Conservation (phyloP, 2,329 filamentous ascomycete genomes). For the Colletotrichum incanum region DNA sequence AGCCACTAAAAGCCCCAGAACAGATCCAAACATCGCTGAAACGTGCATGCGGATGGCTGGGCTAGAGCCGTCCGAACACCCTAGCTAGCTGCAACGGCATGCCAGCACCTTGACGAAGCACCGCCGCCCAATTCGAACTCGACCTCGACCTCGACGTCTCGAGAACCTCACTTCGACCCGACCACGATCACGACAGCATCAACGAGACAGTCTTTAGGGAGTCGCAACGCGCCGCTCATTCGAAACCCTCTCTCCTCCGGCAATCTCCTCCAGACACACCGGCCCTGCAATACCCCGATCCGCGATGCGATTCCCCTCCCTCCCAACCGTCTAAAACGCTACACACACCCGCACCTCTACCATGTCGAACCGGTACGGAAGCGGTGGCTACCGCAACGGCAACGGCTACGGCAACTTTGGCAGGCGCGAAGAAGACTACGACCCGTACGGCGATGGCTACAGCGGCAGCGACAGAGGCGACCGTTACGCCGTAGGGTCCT, state of each 20-base stretch:
- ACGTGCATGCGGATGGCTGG: constrained; percentile 39
- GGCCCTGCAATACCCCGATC: not conserved
- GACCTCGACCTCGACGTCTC: not conserved
- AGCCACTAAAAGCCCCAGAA: constrained; percentile 29
- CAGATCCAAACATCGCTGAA: constrained; percentile 41
- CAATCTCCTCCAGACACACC: not conserved
- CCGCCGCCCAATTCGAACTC: constrained; percentile 1
- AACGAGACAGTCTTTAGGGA: not conserved
- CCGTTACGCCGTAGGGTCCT: constrained; percentile 56
- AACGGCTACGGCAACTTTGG: constrained; percentile 56
- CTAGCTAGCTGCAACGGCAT: constrained; percentile 30
- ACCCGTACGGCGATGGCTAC: constrained; percentile 63
- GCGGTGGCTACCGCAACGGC: constrained; percentile 57
- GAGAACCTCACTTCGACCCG: constrained; percentile 10
- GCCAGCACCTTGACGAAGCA: constrained; percentile 14
- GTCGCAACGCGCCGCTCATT: not conserved
- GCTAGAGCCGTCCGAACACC: constrained; percentile 23
- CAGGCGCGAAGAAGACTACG: constrained; percentile 65
- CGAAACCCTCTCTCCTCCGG: not conserved
- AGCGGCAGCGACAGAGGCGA: constrained; percentile 58
- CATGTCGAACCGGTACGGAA: constrained; percentile 45
- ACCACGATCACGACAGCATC: not conserved
- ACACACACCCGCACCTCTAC: constrained; percentile 23
- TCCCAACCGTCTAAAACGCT: constrained; percentile 35
- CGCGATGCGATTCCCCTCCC: constrained; percentile 39